Evolutionary conservation across 371 early-diverging fungal genomes (phyloP).

Genomic region (Mortierella sp.): DNA sequence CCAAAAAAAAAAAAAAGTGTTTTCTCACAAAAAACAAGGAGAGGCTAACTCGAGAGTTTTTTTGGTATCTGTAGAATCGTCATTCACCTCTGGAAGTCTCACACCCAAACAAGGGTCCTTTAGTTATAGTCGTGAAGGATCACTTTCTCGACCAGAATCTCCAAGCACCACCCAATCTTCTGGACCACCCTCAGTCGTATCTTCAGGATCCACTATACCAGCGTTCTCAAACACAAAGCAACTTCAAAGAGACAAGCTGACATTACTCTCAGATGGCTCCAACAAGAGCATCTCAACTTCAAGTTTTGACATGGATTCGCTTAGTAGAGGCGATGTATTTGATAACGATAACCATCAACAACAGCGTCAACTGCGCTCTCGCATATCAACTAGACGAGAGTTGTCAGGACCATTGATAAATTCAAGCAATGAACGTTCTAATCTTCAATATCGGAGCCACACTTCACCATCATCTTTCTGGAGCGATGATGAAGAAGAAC

Average conservation of each 20-base stretch:
- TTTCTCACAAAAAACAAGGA: too few species aligned
- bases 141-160: constrained; percentile 24
- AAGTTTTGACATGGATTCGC: constrained; percentile 32
- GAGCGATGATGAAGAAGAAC: constrained; percentile 25
- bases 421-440: neutral
- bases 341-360: neutral
- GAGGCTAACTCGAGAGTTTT: neutral
- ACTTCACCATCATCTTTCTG: constrained; percentile 12
- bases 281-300: neutral
- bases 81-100: constrained; percentile 8
- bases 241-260: neutral
- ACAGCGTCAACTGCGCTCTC: constrained; percentile 6
- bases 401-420: neutral
- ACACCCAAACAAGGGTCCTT: constrained; percentile 15
- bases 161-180: neutral
- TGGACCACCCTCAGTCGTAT: neutral
- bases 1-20: too few species aligned
- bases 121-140: constrained; percentile 8
- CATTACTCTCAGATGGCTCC: neutral
- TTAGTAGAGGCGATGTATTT: constrained; percentile 15
- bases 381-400: neutral
- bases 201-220: neutral
- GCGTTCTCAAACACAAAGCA: neutral
- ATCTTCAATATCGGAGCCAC: constrained; percentile 11
- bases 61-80: neutral